phyloP scores from a whole-genome alignment of 2,329 filamentous ascomycete species.

The Ceratocystiopsis sp. region DNA sequence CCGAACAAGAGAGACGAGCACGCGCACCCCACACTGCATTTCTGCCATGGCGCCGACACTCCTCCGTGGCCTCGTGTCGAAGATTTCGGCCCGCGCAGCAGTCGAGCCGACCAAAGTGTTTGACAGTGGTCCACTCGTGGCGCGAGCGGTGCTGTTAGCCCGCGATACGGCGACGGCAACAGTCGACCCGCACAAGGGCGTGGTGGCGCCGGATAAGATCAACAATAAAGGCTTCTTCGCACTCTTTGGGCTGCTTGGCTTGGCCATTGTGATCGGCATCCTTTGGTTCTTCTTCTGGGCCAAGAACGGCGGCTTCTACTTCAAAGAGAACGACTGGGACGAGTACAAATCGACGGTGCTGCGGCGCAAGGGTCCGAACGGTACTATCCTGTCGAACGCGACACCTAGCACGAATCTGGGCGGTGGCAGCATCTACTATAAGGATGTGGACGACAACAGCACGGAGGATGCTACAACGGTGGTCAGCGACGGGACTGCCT shows the following conservation, averaged over 20 bases:
- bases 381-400: slow-evolving; percentile 66
- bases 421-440: slow-evolving; percentile 74
- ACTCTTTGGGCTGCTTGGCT: slow-evolving; percentile 71
- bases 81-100: slow-evolving; percentile 6
- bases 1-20: neutral
- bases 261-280: slow-evolving; percentile 51
- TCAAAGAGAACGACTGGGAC: slow-evolving; percentile 78
- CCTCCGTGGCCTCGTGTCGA: slow-evolving; percentile 9
- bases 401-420: slow-evolving; percentile 71
- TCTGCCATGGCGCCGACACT: slow-evolving; percentile 24
- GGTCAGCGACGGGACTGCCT: slow-evolving; percentile 19
- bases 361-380: slow-evolving; percentile 75
- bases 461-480: slow-evolving; percentile 25
- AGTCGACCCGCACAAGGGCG: slow-evolving; percentile 26
- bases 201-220: slow-evolving; percentile 36
- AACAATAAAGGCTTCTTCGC: slow-evolving; percentile 61
- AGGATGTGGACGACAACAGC: slow-evolving; percentile 40
- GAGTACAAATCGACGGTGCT: slow-evolving; percentile 95
- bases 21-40: neutral
- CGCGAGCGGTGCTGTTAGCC: slow-evolving; percentile 23
- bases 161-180: slow-evolving; percentile 20
- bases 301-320: slow-evolving; percentile 86
- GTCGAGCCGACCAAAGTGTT: slow-evolving; percentile 11
- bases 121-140: slow-evolving; percentile 25
- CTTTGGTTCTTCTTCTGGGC: slow-evolving; percentile 99